Percentiles rank a stretch among this genome's conserved stretches.
Evolutionary conservation across 306 rosid genomes (phyloP).

Genomic region (Amphicarpaea edgeworthii): DNA sequence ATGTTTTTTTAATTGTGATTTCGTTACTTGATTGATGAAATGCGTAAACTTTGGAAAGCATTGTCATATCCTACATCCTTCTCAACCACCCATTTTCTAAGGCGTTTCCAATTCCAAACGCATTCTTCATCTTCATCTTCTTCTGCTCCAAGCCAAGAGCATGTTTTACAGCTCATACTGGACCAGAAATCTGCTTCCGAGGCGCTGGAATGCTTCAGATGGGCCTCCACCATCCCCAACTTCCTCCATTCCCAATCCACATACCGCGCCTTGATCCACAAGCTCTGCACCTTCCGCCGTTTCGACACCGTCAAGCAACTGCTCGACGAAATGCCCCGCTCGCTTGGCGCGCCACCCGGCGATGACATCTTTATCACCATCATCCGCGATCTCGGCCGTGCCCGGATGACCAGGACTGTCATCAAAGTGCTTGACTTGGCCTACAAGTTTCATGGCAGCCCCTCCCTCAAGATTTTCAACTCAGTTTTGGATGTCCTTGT

Average conservation of each 20-base stretch:
- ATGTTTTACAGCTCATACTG: slow-evolving; percentile 61
- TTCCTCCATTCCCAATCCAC: slow-evolving; percentile 72
- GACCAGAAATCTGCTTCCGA: slow-evolving; percentile 63
- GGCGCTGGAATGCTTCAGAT: slow-evolving; percentile 68
- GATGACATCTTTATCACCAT: slow-evolving; percentile 69
- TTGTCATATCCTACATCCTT: slow-evolving; percentile 6
- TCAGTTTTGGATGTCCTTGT: slow-evolving; percentile 75
- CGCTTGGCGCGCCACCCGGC: slow-evolving; percentile 61
- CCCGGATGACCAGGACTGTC: slow-evolving; percentile 56
- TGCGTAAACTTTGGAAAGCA: slow-evolving; percentile 32
- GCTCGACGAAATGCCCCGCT: slow-evolving; percentile 77
- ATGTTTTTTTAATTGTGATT: too few relatives aligned
- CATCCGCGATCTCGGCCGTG: slow-evolving; percentile 62
- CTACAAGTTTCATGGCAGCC: slow-evolving; percentile 49
- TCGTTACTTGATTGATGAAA: neutral
- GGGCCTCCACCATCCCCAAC: slow-evolving; percentile 72
- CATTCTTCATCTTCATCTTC: slow-evolving; percentile 49
- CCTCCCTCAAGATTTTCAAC: slow-evolving; percentile 72
- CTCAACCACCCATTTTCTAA: slow-evolving; percentile 12
- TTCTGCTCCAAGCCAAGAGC: slow-evolving; percentile 55
- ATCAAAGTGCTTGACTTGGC: slow-evolving; percentile 65
- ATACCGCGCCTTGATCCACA: slow-evolving; percentile 69
- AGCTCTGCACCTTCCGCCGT: slow-evolving; percentile 65
- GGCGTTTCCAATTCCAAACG: slow-evolving; percentile 22
- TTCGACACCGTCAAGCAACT: slow-evolving; percentile 69